Base-by-base conservation (phyloP, 2,329 filamentous ascomycete species). In the Cadophora sp. region DNA sequence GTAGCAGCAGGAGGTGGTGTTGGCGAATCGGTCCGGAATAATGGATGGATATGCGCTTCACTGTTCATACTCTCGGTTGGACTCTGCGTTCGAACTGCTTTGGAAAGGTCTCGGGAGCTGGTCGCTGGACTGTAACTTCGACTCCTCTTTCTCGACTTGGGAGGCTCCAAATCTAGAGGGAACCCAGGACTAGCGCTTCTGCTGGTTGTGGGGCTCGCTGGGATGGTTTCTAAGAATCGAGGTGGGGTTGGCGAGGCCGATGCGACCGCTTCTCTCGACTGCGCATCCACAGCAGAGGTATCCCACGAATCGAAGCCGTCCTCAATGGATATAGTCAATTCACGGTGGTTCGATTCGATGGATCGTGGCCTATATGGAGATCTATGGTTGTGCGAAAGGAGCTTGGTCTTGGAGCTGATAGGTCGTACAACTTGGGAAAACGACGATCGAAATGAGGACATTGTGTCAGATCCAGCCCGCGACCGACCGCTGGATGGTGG, bases 231-330 rank as follows among this genome's bases (percentile, higher is more conserved):
- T 6, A 94, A 82, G 62, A 85, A 84, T 36, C 63, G 81, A 80
- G 14, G 81, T 74, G 66, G 72, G 4, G 68, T 72, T 47, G 74
- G 72, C 20, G 74, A 75, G 39, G 66, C 81, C 39, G 83, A 82
- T 64, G 13, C 85, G 61, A 88, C 84, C 2, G 84, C 83, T 72
- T 89, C 85, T 33, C 87, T 84, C 71, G 84, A 85, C 70, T 89
- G 85, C 2, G 85, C 79, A 71, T 90, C 89, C 1, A 92, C 88
- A 0, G 83, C 82, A 0, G 89, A 91, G 0, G 89, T 92, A 73
- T 93, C 90, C 91, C 91, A 93, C 2, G 85, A 88, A 73, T 93
- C 91, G 73, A 93, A 93, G 1, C 87, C 86, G 68, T 91, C 89
- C n/a, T 86, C 84, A 33, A 69, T 65, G 18, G 16, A 76, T 27